These are phyloP conservation scores for Pueraria montana DNA, from an alignment of 306 rosid species.

Conservation along the genomic window DNA sequence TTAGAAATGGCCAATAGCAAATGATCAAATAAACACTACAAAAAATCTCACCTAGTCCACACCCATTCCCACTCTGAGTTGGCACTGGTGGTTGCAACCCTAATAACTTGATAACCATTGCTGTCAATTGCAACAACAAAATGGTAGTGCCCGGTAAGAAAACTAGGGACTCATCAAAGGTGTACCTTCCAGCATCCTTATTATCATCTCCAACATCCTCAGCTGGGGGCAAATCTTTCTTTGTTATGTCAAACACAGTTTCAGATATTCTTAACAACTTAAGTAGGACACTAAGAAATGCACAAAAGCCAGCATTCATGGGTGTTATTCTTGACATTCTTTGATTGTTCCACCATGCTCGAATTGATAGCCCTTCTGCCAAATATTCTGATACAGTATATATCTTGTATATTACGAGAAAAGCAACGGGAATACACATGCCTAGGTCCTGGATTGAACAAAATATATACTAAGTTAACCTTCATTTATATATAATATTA, in stretches of 20 bases:
- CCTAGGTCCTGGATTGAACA: slow-evolving; percentile 48
- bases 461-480: background rate
- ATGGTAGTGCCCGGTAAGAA: slow-evolving; percentile 72
- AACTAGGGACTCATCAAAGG: slow-evolving; percentile 64
- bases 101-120: slow-evolving; percentile 49
- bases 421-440: slow-evolving; percentile 44
- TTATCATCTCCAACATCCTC: background rate
- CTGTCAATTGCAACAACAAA: slow-evolving; percentile 61
- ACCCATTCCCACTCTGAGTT: slow-evolving; percentile 28
- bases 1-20: slow-evolving; percentile 67
- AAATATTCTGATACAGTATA: slow-evolving; percentile 53
- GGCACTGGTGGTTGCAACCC: slow-evolving; percentile 34
- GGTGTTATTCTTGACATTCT: slow-evolving; percentile 62
- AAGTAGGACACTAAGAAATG: slow-evolving; percentile 50
- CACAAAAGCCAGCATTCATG: slow-evolving; percentile 58
- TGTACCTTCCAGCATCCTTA: slow-evolving; percentile 50
- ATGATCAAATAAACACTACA: slow-evolving; percentile 58
- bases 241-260: slow-evolving; percentile 65
- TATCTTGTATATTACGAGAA: slow-evolving; percentile 42
- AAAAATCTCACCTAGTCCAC: slow-evolving; percentile 60
- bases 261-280: slow-evolving; percentile 61
- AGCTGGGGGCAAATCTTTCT: slow-evolving; percentile 54
- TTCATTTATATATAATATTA: background rate
- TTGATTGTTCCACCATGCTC: slow-evolving; percentile 84
- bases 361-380: slow-evolving; percentile 51